phyloP scores from a whole-genome alignment of 306 rosid species.

The Vigna unguiculata region DNA sequence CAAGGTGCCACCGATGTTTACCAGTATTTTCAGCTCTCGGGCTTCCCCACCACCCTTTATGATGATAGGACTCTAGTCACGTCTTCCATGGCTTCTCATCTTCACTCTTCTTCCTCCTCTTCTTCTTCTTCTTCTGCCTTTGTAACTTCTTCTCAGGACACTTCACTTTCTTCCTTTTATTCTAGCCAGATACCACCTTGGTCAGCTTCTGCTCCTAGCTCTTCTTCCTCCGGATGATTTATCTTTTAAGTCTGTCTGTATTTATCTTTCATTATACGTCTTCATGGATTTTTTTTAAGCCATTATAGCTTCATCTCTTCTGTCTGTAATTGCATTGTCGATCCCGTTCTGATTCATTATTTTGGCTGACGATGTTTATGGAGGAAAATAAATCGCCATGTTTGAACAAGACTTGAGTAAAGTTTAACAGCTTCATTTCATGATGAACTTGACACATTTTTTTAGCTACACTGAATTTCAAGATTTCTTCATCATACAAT shows the following conservation, averaged over 20 bases:
- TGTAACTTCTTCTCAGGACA: conserved; percentile 36
- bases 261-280: background rate
- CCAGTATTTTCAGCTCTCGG: conserved; percentile 20
- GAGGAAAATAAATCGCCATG: background rate
- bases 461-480: background rate
- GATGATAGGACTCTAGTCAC: conserved; percentile 44
- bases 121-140: conserved; percentile 9
- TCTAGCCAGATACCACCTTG: conserved; percentile 45
- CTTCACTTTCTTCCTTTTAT: conserved; percentile 21
- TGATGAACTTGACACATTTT: background rate
- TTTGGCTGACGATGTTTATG: background rate
- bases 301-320: background rate
- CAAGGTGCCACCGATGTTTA: conserved; percentile 11
- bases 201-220: conserved; percentile 47
- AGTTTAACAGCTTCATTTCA: background rate
- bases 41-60: conserved; percentile 35
- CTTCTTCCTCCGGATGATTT: conserved; percentile 46
- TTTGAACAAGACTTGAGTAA: background rate
- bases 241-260: background rate
- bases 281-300: background rate
- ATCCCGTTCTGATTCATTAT: conserved; percentile 19
- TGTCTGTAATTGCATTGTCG: conserved; percentile 11
- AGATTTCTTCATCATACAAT: no score
- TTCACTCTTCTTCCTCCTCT: conserved; percentile 39
- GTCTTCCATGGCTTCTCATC: conserved; percentile 49